Conservation (phyloP, 257 asterid species). For the Prunella vulgaris region DNA sequence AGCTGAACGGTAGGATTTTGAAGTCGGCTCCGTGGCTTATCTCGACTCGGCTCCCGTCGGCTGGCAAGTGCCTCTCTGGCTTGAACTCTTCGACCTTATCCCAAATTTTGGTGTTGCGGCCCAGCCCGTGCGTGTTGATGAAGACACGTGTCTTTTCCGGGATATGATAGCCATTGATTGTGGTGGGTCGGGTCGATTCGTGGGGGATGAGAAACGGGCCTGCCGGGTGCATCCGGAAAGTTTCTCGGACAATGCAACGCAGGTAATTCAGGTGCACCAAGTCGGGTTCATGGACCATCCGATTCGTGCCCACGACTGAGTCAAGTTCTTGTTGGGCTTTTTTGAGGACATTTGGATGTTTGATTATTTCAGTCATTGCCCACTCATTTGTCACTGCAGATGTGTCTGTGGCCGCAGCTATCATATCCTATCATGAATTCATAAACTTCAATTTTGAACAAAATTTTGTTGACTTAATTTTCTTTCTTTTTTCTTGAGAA, state of each 20-base stretch:
- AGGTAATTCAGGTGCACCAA: slow-evolving; percentile 64
- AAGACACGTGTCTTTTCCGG: slow-evolving; percentile 84
- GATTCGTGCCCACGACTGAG: slow-evolving; percentile 46
- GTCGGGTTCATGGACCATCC: slow-evolving; percentile 79
- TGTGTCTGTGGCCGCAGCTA: slow-evolving; percentile 97
- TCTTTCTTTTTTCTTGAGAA: no score
- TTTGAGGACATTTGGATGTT: slow-evolving; percentile 60
- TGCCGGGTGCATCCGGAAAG: slow-evolving; percentile 95
- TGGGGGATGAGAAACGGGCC: slow-evolving; percentile 96
- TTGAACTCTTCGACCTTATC: slow-evolving; percentile 57
- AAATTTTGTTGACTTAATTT: no score
- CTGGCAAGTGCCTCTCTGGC: slow-evolving; percentile 73
- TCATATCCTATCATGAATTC: slow-evolving; percentile 61
- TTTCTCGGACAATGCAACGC: slow-evolving; percentile 86
- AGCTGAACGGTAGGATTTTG: slow-evolving; percentile 87
- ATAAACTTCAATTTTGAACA: no score
- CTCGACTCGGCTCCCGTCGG: slow-evolving; percentile 69
- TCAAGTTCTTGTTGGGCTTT: slow-evolving; percentile 78
- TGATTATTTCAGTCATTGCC: slow-evolving; percentile 96
- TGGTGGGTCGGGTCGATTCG: slow-evolving; percentile 63
- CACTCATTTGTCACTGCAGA: slow-evolving; percentile 96
- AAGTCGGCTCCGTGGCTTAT: slow-evolving; percentile 94
- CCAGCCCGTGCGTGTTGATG: slow-evolving; percentile 89
- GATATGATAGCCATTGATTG: slow-evolving; percentile 66
- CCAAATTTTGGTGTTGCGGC: slow-evolving; percentile 79